Evolutionary conservation across 305 asterid genomes (phyloP), one percentile per base, ranked within the genome.

Genomic region (Fraxinus paxiana): DNA sequence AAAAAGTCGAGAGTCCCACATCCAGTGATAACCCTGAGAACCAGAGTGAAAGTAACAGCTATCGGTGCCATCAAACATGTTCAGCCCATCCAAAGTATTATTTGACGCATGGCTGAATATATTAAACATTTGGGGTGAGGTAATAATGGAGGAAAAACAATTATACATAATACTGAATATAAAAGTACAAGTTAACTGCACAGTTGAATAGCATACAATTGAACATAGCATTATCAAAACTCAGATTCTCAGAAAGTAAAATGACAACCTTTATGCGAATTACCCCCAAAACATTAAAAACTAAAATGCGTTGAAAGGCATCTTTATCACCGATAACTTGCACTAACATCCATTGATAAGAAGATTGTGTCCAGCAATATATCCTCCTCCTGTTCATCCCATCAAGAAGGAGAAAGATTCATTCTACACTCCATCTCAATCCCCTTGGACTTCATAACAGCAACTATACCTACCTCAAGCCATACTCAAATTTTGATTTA

Each of bases 1-100:
- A 88, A 96, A 96, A 90, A 94, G 98, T 34, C 98, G 97, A 84
- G 99, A 96, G 84, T 94, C 99, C 99, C 99, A 96, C 92, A 96
- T 88, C 98, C 98, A 94, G 82, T 96, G 99, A 87, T 96, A 89
- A 82, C 99, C 99, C 43, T 92, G 92, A 17, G 92, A 30, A 78
- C 98, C 98, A 85, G 99, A 91, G 91, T 96, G 99, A 83, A 96
- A 94, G 86, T 94, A 96, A 87, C 98, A 93, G 87, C 92, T 84
- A 86, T 96, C 99, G 33, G 99, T 96, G 78, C 99, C 99, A 81
- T 96, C 99, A 84, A 94, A 93, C 99, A 96, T 94, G 97, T 96
- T 94, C 87, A 96, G 88, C 73, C 99, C 99, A 89, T 96, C 99
- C 90, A 96, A 93, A 86, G 99, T 96, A 86, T 96, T 96, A 81